Conservation (phyloP, 2,329 filamentous ascomycete genomes). For the Aspergillus fijiensis region DNA sequence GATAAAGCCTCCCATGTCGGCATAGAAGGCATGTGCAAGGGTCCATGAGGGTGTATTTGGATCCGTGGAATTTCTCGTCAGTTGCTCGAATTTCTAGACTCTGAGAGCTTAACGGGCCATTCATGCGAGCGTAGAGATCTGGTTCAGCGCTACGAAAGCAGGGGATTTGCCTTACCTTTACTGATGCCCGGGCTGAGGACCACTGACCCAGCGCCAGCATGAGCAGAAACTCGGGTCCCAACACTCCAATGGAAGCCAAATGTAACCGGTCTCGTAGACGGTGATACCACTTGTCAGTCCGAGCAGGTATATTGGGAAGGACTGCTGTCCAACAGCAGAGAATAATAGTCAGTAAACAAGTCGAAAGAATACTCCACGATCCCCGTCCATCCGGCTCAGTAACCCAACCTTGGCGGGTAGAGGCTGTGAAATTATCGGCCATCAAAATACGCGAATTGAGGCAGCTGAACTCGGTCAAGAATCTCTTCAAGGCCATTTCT, state of each 20-base stretch:
- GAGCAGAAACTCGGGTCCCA: constrained; percentile 1
- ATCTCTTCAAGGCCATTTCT: too few species aligned
- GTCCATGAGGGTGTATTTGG: background rate
- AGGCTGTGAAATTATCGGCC: too few species aligned
- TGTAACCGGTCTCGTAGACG: constrained; percentile 2
- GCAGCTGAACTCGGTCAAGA: too few species aligned
- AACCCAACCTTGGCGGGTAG: background rate
- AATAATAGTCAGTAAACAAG: background rate
- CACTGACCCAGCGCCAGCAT: constrained; percentile 3
- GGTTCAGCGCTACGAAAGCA: too few species aligned
- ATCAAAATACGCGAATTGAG: too few species aligned
- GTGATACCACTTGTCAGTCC: background rate
- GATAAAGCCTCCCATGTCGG: background rate
- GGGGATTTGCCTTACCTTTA: background rate
- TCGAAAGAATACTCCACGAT: background rate
- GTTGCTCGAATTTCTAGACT: too few species aligned
- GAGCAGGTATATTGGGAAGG: constrained; percentile 1
- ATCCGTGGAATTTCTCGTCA: too few species aligned
- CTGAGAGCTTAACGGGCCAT: too few species aligned
- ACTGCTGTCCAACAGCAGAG: constrained; percentile 3
- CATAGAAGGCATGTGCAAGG: constrained; percentile 1
- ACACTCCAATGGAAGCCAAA: background rate
- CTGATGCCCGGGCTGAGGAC: constrained; percentile 1
- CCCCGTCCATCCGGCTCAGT: background rate
- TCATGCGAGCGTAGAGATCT: too few species aligned